Conservation (phyloP, 352 stramenopile genomes). For the Phytophthora podocarpi region DNA sequence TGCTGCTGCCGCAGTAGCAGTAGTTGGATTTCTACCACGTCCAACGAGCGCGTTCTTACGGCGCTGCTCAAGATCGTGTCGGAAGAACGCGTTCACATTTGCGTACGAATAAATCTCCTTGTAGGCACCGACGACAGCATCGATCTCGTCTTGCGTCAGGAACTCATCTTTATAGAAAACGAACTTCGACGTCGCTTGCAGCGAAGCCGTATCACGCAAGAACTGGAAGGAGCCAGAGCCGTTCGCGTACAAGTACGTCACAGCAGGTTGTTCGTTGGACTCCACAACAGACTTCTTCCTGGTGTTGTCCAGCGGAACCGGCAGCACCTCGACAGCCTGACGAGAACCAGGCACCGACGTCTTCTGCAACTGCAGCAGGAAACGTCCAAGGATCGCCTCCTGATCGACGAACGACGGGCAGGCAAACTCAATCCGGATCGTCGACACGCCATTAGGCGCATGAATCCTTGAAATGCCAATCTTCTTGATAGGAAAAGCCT, state of each 20-base stretch:
- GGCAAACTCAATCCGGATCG: constrained; percentile 84
- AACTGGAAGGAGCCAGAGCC: constrained; percentile 87
- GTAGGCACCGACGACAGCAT: constrained; percentile 83
- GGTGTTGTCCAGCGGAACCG: constrained; percentile 36
- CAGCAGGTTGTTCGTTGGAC: constrained; percentile 69
- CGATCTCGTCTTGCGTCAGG: constrained; percentile 66
- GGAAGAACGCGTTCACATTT: constrained; percentile 79
- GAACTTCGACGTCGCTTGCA: constrained; percentile 58
- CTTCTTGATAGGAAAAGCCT: constrained; percentile 83
- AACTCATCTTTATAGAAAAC: constrained; percentile 90
- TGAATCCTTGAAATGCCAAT: constrained; percentile 81
- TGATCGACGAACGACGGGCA: constrained; percentile 80
- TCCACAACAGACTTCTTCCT: constrained; percentile 67
- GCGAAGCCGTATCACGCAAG: constrained; percentile 52
- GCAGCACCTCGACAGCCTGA: constrained; percentile 65
- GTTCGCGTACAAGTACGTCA: constrained; percentile 76
- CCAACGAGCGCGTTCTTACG: constrained; percentile 56
- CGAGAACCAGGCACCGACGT: constrained; percentile 10
- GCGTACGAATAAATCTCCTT: constrained; percentile 85
- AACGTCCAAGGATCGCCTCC: constrained; percentile 73
- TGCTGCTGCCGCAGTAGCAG: constrained; percentile 11
- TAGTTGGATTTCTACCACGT: constrained; percentile 30
- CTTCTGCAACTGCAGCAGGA: constrained; percentile 64
- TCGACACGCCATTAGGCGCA: constrained; percentile 82
- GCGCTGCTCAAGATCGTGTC: constrained; percentile 67